These are phyloP conservation scores for Penicillium ucsense DNA, from an alignment of 495 filamentous ascomycete species.

Conservation along the genomic window DNA sequence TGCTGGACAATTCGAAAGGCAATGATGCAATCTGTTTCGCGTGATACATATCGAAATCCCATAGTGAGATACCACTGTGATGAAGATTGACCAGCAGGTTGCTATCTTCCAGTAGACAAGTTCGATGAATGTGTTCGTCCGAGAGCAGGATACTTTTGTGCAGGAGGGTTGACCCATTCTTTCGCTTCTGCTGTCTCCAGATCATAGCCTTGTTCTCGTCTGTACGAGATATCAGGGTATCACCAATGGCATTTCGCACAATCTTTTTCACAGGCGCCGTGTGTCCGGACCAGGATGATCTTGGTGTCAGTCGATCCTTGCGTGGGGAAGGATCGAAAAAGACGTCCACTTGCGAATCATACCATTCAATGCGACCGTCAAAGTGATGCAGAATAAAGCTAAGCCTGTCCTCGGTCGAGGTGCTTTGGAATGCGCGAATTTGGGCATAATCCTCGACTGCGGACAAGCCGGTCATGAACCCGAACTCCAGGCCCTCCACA, in stretches of 20 bases:
- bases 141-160: constrained; percentile 64
- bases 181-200: constrained; percentile 57
- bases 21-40: constrained; percentile 48
- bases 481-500: constrained; percentile 58
- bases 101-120: constrained; percentile 63
- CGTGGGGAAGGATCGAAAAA: constrained; percentile 72
- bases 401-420: constrained; percentile 49
- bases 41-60: constrained; percentile 56
- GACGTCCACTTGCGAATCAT: constrained; percentile 65
- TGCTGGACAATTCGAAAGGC: constrained; percentile 53
- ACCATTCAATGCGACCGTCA: constrained; percentile 75
- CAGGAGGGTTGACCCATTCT: constrained; percentile 42
- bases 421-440: constrained; percentile 61
- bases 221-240: constrained; percentile 73
- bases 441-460: constrained; percentile 52
- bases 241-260: constrained; percentile 69
- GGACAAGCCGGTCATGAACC: constrained; percentile 43
- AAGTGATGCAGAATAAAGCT: constrained; percentile 79
- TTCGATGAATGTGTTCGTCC: constrained; percentile 70
- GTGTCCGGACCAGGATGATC: constrained; percentile 74
- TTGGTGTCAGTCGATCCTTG: constrained; percentile 47
- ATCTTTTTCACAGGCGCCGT: constrained; percentile 72
- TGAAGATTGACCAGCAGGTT: constrained; percentile 76
- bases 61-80: constrained; percentile 65
- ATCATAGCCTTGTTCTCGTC: constrained; percentile 69